These are phyloP conservation scores for Melampsora americana DNA, from an alignment of 1,284 basidiomycete genomes.

Conservation along the genomic window DNA sequence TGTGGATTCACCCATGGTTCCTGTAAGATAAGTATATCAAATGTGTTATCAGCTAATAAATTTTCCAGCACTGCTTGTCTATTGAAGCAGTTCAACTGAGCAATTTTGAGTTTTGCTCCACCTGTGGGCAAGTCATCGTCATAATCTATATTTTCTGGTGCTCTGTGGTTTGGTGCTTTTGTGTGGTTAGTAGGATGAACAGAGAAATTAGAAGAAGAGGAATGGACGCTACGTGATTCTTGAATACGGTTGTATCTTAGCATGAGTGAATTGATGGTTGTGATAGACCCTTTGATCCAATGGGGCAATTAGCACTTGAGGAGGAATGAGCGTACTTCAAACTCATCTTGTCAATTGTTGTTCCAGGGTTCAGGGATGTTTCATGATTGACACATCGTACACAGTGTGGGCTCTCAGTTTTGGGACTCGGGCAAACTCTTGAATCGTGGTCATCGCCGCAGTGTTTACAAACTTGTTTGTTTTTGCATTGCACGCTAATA, in stretches of 20 bases:
- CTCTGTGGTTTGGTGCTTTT: background rate
- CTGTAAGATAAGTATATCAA: background rate
- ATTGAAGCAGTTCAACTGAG: background rate
- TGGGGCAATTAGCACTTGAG: background rate
- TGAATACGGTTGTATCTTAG: background rate
- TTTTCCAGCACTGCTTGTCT: background rate
- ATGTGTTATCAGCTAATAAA: background rate
- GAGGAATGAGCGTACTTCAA: background rate
- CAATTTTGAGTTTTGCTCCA: background rate
- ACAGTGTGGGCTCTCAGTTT: too few species aligned
- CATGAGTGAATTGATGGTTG: background rate
- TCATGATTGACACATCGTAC: too few species aligned
- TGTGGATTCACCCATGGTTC: background rate
- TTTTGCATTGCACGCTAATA: too few species aligned
- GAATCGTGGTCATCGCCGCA: too few species aligned
- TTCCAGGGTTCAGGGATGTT: too few species aligned
- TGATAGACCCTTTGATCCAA: background rate
- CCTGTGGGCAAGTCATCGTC: background rate
- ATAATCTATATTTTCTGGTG: background rate
- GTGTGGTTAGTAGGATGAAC: background rate
- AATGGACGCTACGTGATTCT: background rate
- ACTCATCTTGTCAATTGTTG: too few species aligned
- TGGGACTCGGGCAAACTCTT: too few species aligned
- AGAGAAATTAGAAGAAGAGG: background rate
- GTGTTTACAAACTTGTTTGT: too few species aligned